phyloP scores from a whole-genome alignment of 2,329 filamentous ascomycete genomes.

The Exserohilum rostratum region DNA sequence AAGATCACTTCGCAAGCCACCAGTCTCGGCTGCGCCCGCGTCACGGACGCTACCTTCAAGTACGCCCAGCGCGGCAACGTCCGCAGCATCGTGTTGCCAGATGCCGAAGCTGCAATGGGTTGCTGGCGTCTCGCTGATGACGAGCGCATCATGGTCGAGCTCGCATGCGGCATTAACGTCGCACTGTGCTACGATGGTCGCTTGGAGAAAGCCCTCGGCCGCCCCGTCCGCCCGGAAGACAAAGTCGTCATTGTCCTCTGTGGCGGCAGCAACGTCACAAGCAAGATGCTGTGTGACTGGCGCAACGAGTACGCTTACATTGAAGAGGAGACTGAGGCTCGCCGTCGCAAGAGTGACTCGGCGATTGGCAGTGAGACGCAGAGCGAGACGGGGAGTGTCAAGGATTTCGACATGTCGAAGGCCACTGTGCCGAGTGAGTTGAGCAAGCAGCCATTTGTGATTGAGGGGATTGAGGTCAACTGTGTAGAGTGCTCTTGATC shows the following conservation, averaged over 20 bases:
- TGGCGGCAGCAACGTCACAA: constrained; percentile 64
- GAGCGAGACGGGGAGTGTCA: constrained; percentile 19
- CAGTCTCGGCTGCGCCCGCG: constrained; percentile 73
- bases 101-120: constrained; percentile 80
- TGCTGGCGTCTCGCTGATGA: constrained; percentile 81
- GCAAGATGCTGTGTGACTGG: constrained; percentile 59
- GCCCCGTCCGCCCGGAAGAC: constrained; percentile 67
- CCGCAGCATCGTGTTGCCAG: constrained; percentile 68
- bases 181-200: constrained; percentile 69
- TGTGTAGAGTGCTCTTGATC: constrained; percentile 13
- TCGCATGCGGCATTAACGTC: constrained; percentile 82
- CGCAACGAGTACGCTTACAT: constrained; percentile 48
- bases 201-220: constrained; percentile 64
- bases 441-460: constrained; percentile 23
- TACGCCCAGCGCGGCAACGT: constrained; percentile 64
- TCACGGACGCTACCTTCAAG: constrained; percentile 71
- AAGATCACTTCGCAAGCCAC: constrained; percentile 78
- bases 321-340: constrained; percentile 23
- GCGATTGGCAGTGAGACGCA: constrained; percentile 25
- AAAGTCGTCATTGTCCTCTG: constrained; percentile 87
- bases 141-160: constrained; percentile 79
- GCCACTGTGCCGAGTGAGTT: constrained; percentile 18
- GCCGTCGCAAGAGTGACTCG: constrained; percentile 22
- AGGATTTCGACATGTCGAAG: constrained; percentile 9
- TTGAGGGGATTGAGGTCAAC: constrained; percentile 21